A percentile compares a stretch with the other conserved stretches of the same genome.
Conservation (phyloP, 192 early-diverging fungal species). For the Coemansia guatemalensis region DNA sequence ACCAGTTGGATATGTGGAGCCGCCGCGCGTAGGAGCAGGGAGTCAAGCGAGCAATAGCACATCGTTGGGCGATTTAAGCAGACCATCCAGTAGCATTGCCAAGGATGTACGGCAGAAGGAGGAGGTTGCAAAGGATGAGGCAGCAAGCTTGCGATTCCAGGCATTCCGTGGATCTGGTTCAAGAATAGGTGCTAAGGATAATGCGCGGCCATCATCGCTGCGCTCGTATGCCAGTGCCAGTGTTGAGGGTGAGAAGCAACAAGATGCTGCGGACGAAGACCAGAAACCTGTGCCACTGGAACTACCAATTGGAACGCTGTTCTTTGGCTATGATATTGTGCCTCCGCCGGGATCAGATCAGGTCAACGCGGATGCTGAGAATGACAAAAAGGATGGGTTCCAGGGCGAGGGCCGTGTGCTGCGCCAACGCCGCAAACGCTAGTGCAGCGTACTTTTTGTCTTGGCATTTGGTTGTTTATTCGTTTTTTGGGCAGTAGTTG, state of each 20-base stretch:
- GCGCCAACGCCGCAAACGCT: slow-evolving; percentile 50
- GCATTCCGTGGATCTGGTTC: slow-evolving; percentile 16
- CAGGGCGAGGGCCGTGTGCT: slow-evolving; percentile 37
- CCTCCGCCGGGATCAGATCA: slow-evolving; percentile 54
- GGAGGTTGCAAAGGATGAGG: slow-evolving; percentile 30
- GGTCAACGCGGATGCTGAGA: neutral
- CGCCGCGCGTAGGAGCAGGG: slow-evolving; percentile 28
- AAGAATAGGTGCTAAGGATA: neutral
- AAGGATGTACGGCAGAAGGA: slow-evolving; percentile 34
- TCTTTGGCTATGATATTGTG: slow-evolving; percentile 85
- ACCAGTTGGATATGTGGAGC: slow-evolving; percentile 95
- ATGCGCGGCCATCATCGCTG: slow-evolving; percentile 11
- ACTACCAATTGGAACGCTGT: slow-evolving; percentile 83
- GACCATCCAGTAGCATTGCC: slow-evolving; percentile 48
- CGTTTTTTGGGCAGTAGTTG: neutral
- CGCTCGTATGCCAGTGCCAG: slow-evolving; percentile 32
- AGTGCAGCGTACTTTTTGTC: neutral
- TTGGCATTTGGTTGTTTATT: slow-evolving; percentile 3
- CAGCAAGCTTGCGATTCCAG: slow-evolving; percentile 17
- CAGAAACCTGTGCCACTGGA: slow-evolving; percentile 67
- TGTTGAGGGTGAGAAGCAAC: slow-evolving; percentile 12
- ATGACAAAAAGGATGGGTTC: slow-evolving; percentile 16
- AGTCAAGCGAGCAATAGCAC: slow-evolving; percentile 23
- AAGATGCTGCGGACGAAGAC: slow-evolving; percentile 1
- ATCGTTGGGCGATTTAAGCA: slow-evolving; percentile 11